Conservation (phyloP, 2,329 filamentous ascomycete genomes). For the Aspergillus pseudoglaucus region DNA sequence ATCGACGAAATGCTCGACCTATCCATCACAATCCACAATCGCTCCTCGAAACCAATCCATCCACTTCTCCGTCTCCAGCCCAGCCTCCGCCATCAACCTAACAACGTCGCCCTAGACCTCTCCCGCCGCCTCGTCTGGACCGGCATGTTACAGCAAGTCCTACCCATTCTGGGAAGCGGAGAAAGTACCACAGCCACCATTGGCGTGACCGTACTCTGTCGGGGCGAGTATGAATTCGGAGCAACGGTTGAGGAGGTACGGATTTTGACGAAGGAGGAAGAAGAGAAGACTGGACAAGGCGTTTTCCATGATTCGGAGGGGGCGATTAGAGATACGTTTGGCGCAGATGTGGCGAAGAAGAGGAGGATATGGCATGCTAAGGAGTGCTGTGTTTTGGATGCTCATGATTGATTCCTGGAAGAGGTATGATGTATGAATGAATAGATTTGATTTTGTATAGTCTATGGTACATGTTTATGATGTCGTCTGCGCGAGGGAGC, state of each 20-base stretch:
- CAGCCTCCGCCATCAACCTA: conserved; percentile 64
- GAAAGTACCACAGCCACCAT: conserved; percentile 56
- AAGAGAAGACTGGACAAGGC: conserved; percentile 5
- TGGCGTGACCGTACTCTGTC: conserved; percentile 67
- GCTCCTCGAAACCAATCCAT: conserved; percentile 59
- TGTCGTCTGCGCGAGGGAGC: too few relatives aligned
- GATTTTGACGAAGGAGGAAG: conserved; percentile 30
- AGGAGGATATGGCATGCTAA: conserved; percentile 41
- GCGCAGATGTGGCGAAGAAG: conserved; percentile 32
- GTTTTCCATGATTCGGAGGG: conserved; percentile 20
- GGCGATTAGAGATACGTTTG: conserved; percentile 32
- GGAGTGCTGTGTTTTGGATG: conserved; percentile 41
- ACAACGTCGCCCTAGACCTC: conserved; percentile 69
- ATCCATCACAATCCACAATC: conserved; percentile 66
- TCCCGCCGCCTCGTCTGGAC: conserved; percentile 79
- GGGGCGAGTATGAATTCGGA: conserved; percentile 75
- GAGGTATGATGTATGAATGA: not conserved
- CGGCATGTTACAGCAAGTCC: conserved; percentile 68
- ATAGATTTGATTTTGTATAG: not conserved
- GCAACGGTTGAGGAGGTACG: conserved; percentile 75
- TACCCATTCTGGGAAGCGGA: conserved; percentile 58
- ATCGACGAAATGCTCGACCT: conserved; percentile 64
- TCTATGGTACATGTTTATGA: not conserved
- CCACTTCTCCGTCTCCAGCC: conserved; percentile 72
- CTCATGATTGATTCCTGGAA: conserved; percentile 20